Conservation (phyloP, 1,284 basidiomycete genomes). For the Phellopilus nigrolimitatus region DNA sequence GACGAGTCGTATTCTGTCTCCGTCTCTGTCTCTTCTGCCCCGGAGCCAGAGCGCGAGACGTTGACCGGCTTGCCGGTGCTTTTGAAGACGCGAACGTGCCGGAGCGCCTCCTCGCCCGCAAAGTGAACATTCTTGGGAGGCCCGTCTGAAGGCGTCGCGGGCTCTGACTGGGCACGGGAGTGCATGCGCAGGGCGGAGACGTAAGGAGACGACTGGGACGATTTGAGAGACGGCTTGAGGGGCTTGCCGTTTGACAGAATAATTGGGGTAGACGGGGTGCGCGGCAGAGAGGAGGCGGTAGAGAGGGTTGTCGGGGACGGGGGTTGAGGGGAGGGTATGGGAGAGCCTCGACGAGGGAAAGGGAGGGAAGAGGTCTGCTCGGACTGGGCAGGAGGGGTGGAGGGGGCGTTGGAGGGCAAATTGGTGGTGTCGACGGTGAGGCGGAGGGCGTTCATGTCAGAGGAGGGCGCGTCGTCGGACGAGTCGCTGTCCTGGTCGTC, state of each 20-base stretch:
- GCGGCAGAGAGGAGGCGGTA: constrained; percentile 20
- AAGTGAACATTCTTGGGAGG: constrained; percentile 87
- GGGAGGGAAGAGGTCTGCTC: constrained; percentile 11
- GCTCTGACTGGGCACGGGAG: constrained; percentile 54
- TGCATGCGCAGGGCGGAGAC: constrained; percentile 37
- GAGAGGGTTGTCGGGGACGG: constrained; percentile 25
- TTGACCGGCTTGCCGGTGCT: constrained; percentile 75
- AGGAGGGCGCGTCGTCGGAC: constrained; percentile 22
- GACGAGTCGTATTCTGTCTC: constrained; percentile 58
- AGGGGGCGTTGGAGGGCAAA: constrained; percentile 27
- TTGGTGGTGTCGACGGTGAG: constrained; percentile 21
- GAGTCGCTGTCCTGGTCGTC: constrained; percentile 27
- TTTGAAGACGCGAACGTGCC: constrained; percentile 81
- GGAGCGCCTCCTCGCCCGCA: constrained; percentile 60
- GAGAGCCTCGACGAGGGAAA: constrained; percentile 14
- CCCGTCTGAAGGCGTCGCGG: constrained; percentile 58
- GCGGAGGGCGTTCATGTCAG: constrained; percentile 15
- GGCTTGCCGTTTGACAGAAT: constrained; percentile 84
- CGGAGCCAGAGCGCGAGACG: constrained; percentile 52
- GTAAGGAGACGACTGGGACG: constrained; percentile 51
- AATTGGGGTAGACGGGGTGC: constrained; percentile 33
- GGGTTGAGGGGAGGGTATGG: constrained; percentile 17
- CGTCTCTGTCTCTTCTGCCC: constrained; percentile 81
- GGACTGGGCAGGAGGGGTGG: constrained; percentile 17
- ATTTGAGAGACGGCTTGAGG: constrained; percentile 85